Percentiles rank a stretch among this genome's conserved stretches.
phyloP scores from a whole-genome alignment of 139 green algal species.

The Yamagishiella unicocca region DNA sequence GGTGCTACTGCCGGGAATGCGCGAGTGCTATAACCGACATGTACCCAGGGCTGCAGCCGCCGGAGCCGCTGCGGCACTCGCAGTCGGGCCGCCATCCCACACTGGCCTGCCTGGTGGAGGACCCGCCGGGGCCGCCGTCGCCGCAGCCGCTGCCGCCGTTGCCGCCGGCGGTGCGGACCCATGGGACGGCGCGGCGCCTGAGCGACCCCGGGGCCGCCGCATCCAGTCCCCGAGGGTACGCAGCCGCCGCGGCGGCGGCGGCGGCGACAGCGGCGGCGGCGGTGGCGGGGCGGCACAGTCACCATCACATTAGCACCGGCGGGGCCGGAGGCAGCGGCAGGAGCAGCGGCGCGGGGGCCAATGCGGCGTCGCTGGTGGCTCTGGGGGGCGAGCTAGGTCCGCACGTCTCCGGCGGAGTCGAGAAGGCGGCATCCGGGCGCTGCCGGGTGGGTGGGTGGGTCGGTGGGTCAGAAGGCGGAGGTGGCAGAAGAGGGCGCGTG shows the following conservation, averaged over 20 bases:
- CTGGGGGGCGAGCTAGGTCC: too few relatives aligned
- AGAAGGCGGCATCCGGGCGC: too few relatives aligned
- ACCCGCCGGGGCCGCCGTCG: neutral
- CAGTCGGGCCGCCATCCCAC: neutral
- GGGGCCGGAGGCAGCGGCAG: neutral
- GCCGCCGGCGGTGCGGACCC: neutral
- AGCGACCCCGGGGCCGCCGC: constrained; percentile 22
- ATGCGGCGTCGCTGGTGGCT: too few relatives aligned
- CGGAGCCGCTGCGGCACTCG: neutral
- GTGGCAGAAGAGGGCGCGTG: too few relatives aligned
- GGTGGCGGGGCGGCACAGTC: neutral
- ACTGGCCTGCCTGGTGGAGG: neutral
- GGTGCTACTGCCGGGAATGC: constrained; percentile 34
- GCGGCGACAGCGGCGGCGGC: neutral
- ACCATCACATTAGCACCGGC: neutral
- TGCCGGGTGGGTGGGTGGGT: too few relatives aligned
- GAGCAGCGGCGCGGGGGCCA: too few relatives aligned
- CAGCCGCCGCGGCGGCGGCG: neutral
- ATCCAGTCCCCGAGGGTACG: neutral
- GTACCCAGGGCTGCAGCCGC: constrained; percentile 18
- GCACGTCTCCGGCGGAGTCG: too few relatives aligned
- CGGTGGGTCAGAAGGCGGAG: too few relatives aligned
- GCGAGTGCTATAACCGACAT: constrained; percentile 18
- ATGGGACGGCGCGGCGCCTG: constrained; percentile 7
- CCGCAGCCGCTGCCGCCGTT: neutral